Conservation (phyloP, 495 filamentous ascomycete genomes). For the Opeltia flavorubescens region DNA sequence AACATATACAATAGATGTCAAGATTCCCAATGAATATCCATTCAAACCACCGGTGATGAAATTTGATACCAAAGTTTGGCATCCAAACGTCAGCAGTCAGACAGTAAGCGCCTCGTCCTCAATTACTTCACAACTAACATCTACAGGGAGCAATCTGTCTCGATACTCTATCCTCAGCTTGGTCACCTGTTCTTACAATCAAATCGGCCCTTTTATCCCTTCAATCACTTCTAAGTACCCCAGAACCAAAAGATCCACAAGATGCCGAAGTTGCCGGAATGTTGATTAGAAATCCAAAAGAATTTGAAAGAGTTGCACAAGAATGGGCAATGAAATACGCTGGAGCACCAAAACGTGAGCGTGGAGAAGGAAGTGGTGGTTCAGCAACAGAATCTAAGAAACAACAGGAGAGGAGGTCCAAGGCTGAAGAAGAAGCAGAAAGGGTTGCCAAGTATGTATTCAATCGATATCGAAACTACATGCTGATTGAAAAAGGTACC, state of each 20-base stretch:
- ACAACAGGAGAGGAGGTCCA: conserved; percentile 32
- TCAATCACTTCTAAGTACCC: conserved; percentile 81
- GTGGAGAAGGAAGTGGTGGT: conserved; percentile 35
- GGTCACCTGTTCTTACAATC: conserved; percentile 92
- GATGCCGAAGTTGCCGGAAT: conserved; percentile 91
- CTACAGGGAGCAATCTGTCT: conserved; percentile 88
- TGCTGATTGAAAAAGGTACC: conserved; percentile 43
- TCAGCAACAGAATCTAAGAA: conserved; percentile 34
- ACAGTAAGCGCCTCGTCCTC: conserved; percentile 46
- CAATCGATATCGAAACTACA: conserved; percentile 17
- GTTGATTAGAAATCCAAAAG: conserved; percentile 63
- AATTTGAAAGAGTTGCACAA: conserved; percentile 69
- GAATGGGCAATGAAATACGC: conserved; percentile 85
- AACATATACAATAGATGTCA: conserved; percentile 68
- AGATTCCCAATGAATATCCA: conserved; percentile 79
- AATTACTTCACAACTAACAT: not conserved
- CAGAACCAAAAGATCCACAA: conserved; percentile 93
- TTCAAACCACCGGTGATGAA: conserved; percentile 88
- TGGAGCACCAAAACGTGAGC: conserved; percentile 49
- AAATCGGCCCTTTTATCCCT: conserved; percentile 89
- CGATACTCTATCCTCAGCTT: conserved; percentile 76
- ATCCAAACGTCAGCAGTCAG: conserved; percentile 91
- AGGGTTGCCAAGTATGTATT: conserved; percentile 29
- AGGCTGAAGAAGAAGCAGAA: conserved; percentile 27
- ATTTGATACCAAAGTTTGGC: conserved; percentile 94